These are phyloP conservation scores for Desmodesmus armatus DNA, from an alignment of 139 green algal species.

Conservation along the genomic window DNA sequence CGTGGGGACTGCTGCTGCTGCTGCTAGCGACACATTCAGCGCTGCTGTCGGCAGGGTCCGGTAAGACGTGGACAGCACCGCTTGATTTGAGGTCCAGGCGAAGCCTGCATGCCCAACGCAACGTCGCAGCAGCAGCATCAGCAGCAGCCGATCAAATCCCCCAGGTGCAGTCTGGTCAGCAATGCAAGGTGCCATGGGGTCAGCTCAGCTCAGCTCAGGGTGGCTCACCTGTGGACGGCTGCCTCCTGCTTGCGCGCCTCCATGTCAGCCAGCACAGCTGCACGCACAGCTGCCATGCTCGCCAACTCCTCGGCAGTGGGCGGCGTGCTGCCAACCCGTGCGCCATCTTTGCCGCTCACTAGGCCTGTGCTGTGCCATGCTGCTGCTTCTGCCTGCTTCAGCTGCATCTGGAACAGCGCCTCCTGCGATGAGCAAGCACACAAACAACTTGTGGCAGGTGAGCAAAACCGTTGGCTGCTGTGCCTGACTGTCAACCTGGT, in stretches of 20 bases:
- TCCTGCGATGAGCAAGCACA: slow-evolving; percentile 5
- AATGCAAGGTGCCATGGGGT: not conserved
- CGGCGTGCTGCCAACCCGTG: slow-evolving; percentile 1
- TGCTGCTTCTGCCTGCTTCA: slow-evolving; percentile 48
- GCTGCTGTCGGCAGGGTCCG: not conserved
- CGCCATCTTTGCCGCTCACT: slow-evolving; percentile 7
- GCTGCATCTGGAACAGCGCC: slow-evolving; percentile 62
- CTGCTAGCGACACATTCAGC: not conserved
- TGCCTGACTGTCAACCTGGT: too few relatives aligned
- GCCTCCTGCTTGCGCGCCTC: slow-evolving; percentile 16
- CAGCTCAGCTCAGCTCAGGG: not conserved
- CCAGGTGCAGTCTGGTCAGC: not conserved
- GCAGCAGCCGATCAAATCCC: too few relatives aligned
- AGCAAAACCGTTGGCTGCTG: too few relatives aligned
- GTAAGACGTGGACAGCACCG: slow-evolving; percentile 49
- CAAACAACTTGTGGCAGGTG: not conserved
- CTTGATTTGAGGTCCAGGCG: slow-evolving; percentile 34
- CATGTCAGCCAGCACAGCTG: not conserved
- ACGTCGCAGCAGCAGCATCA: too few relatives aligned
- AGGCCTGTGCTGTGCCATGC: slow-evolving; percentile 43
- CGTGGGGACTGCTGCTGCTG: not conserved
- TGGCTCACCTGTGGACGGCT: slow-evolving; percentile 28
- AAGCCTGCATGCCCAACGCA: slow-evolving; percentile 18
- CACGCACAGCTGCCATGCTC: not conserved
- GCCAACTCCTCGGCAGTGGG: not conserved